These are phyloP conservation scores for Penicillium sp. DNA, from an alignment of 2,329 filamentous ascomycete species.

Conservation along the genomic window DNA sequence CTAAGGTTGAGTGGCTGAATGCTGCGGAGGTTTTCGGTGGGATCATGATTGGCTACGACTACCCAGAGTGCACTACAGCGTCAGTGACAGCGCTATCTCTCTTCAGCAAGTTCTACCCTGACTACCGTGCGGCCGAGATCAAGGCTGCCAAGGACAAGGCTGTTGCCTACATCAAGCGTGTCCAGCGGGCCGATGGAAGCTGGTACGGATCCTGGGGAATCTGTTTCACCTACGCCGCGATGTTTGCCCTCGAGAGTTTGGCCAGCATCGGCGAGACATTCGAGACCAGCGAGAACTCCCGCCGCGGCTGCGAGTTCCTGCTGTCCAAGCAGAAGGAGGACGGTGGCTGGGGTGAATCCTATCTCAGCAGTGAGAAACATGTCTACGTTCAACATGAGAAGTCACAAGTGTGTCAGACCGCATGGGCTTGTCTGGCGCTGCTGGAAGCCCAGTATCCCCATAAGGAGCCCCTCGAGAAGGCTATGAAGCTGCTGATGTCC, in stretches of 20 bases:
- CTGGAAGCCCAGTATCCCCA: constrained; percentile 83
- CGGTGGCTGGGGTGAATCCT: constrained; percentile 96
- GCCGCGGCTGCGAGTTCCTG: constrained; percentile 80
- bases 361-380: constrained; percentile 76
- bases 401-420: constrained; percentile 90
- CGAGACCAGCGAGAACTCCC: constrained; percentile 67
- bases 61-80: constrained; percentile 95
- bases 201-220: constrained; percentile 99
- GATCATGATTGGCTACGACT: constrained; percentile 99
- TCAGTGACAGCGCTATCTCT: constrained; percentile 83
- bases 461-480: constrained; percentile 68
- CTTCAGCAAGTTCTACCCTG: constrained; percentile 77
- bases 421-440: constrained; percentile 81
- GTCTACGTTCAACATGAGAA: constrained; percentile 74
- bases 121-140: constrained; percentile 77
- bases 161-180: constrained; percentile 76
- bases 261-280: constrained; percentile 80
- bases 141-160: constrained; percentile 69
- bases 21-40: constrained; percentile 93
- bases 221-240: constrained; percentile 94
- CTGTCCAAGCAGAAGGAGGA: constrained; percentile 81
- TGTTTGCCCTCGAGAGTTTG: constrained; percentile 93
- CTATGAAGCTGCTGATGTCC: constrained; percentile 76
- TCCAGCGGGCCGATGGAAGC: constrained; percentile 78
- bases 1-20: constrained; percentile 81